Evolutionary conservation across 345 rosid genomes (phyloP).

Genomic region (Lepidium didymum): DNA sequence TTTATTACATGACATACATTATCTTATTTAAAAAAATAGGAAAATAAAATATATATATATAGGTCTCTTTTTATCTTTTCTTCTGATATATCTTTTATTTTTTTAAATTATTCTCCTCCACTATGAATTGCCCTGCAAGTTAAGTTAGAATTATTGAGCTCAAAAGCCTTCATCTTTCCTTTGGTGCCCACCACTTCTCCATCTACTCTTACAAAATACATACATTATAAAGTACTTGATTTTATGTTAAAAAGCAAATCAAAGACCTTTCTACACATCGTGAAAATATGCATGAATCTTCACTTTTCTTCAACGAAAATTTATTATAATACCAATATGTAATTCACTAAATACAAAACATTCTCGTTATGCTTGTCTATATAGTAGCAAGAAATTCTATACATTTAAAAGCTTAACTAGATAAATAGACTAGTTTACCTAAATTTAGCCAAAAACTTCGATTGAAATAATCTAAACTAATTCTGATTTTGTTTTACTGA

Average conservation of each 20-base stretch:
- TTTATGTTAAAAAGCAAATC: too few relatives aligned
- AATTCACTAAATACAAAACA: background rate
- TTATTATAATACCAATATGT: background rate
- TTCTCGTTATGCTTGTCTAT: background rate
- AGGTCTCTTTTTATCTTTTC: background rate
- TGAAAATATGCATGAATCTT: slow-evolving; percentile 9
- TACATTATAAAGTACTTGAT: background rate
- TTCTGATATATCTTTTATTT: background rate
- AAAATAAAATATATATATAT: background rate
- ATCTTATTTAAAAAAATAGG: too few relatives aligned
- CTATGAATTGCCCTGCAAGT: slow-evolving; percentile 20
- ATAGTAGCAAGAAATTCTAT: background rate
- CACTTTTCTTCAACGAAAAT: background rate
- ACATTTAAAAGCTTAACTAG: background rate
- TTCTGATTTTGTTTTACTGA: background rate
- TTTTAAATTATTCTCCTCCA: slow-evolving; percentile 11
- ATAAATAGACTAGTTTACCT: background rate
- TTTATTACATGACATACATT: too few relatives aligned
- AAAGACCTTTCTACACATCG: background rate
- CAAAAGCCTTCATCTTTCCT: slow-evolving; percentile 20
- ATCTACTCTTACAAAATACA: slow-evolving; percentile 2
- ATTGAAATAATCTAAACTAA: background rate
- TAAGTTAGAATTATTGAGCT: slow-evolving; percentile 26
- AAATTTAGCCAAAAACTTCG: background rate
- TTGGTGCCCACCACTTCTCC: slow-evolving; percentile 28